A percentile compares a stretch with the other conserved stretches of the same genome.
These are phyloP conservation scores for Mallotus japonicus DNA, from an alignment of 441 rosid genomes.

Conservation along the genomic window DNA sequence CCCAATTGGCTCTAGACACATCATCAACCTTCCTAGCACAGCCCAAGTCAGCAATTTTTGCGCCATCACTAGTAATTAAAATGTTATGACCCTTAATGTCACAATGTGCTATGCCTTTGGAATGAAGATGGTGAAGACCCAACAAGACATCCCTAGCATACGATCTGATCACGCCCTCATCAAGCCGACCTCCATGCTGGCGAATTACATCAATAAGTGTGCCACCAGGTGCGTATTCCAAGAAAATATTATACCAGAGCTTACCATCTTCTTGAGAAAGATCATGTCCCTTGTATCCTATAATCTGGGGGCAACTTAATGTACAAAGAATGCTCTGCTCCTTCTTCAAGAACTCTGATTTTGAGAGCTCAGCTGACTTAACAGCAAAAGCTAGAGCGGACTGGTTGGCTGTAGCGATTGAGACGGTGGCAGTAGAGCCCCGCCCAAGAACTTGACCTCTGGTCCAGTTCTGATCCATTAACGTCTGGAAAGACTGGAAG, in stretches of 20 bases:
- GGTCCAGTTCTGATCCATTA: slow-evolving; percentile 32
- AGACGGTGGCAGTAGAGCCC: slow-evolving; percentile 48
- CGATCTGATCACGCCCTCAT: slow-evolving; percentile 32
- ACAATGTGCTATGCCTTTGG: slow-evolving; percentile 58
- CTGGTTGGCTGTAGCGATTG: slow-evolving; percentile 29
- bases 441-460: slow-evolving; percentile 43
- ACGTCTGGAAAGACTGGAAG: slow-evolving; percentile 13
- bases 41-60: slow-evolving; percentile 71
- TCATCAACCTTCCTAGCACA: slow-evolving; percentile 45
- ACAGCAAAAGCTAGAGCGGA: slow-evolving; percentile 48
- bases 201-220: slow-evolving; percentile 37
- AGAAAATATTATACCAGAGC: slow-evolving; percentile 44
- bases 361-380: slow-evolving; percentile 44
- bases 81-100: slow-evolving; percentile 64
- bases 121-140: slow-evolving; percentile 54
- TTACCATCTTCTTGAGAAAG: slow-evolving; percentile 41
- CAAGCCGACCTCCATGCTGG: slow-evolving; percentile 30
- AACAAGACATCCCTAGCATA: slow-evolving; percentile 39
- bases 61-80: slow-evolving; percentile 43
- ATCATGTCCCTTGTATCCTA: slow-evolving; percentile 45
- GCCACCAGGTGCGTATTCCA: slow-evolving; percentile 49
- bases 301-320: slow-evolving; percentile 43
- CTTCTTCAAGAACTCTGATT: slow-evolving; percentile 35
- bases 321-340: slow-evolving; percentile 47
- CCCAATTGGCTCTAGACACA: background rate